Evolutionary conservation across 2,329 filamentous ascomycete species (phyloP), one percentile per base, ranked within the genome.

Genomic region (Chlorencoelia australis): DNA sequence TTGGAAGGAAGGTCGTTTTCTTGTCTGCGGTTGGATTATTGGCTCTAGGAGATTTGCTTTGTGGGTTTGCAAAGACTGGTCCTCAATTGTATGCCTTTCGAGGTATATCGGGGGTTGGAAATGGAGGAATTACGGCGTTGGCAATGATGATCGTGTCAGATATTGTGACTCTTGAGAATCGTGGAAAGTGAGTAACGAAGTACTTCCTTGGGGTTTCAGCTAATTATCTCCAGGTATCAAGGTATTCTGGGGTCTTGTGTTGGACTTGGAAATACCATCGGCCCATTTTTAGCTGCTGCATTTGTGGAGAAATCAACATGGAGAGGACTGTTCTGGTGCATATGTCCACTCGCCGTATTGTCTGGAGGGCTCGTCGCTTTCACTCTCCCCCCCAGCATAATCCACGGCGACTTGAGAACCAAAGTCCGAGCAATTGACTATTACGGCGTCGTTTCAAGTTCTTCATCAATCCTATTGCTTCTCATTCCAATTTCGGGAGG

Each of bases 401-500:
- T 67, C 3, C 67, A 64, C 37, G 62, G 62, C 25, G 58, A 62
- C 7, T 56, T 71, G 24, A 56, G 57, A 25, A 62, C 67, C 28
- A 71, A 67, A 30, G 48, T 72, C 15, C 59, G 57, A 31, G 71
- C 69, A 28, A 73, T 80, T 37, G 76, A 82, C 51, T 75, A 69
- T 44, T 66, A 59, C 16, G 77, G 76, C 2, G 60, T 75, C 1
- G 39, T 76, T 8, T 62, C 66, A 3, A 70, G 67, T 4, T 71
- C 71, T 0, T 57, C 67, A 5, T 73, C 67, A 0, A 67, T 78
- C 18, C 67, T 80, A 7, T 62, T 79, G 9, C 46, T 81, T 2
- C 60, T 81, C 13, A 75, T 82, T 29, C 76, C 76, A 0, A 67
- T 81, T 9, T 78, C 74, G 3, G 73, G 73, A 11, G 73, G 70